Conservation (phyloP, 1,139 yeast species). For the Tardiomyces depauwii region DNA sequence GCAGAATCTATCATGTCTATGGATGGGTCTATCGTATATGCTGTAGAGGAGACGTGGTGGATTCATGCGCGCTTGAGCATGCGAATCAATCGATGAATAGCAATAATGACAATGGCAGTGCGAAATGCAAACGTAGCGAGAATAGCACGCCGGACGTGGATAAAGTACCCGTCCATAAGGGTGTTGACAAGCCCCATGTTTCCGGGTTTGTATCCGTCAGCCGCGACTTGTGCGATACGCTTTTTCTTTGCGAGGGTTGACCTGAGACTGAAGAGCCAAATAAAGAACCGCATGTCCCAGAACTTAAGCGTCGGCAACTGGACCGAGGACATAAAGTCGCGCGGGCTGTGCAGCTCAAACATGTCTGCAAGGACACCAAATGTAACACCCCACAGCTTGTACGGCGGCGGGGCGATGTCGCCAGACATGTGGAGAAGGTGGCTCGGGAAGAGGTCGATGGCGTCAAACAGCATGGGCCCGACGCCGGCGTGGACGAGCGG, state of each 20-base stretch:
- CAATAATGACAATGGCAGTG: background rate
- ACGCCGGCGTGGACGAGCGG: conserved; percentile 10
- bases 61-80: too few relatives aligned
- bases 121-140: background rate
- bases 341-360: conserved; percentile 18
- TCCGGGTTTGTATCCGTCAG: background rate
- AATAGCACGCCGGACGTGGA: background rate
- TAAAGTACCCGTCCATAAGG: background rate
- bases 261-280: conserved; percentile 3
- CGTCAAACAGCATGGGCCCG: conserved; percentile 25
- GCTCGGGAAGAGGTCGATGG: conserved; percentile 19
- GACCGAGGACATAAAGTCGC: conserved; percentile 6
- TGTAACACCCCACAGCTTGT: conserved; percentile 30
- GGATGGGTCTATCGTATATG: too few relatives aligned
- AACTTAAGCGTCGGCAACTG: conserved; percentile 15
- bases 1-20: too few relatives aligned
- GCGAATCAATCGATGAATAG: background rate
- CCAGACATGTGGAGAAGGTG: background rate
- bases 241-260: background rate
- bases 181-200: background rate
- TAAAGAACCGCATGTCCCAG: conserved; percentile 15
- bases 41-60: too few relatives aligned
- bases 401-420: conserved; percentile 14
- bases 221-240: background rate
- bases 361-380: conserved; percentile 25